phyloP scores from a whole-genome alignment of 2,329 filamentous ascomycete species.

The Paracoccidioides brasiliensis region DNA sequence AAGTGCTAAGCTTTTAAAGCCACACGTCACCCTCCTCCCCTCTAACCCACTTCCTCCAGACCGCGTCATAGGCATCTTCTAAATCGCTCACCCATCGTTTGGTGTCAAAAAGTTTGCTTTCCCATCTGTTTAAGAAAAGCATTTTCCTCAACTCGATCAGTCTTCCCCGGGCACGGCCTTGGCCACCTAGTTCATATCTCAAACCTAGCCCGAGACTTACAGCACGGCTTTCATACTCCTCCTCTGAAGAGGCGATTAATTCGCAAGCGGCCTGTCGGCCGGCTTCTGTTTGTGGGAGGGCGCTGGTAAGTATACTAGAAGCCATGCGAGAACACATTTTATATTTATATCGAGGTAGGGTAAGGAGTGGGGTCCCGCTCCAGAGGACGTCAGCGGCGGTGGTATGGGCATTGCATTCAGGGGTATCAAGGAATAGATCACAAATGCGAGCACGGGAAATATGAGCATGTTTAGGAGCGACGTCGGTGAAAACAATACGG shows the following conservation, averaged over 20 bases:
- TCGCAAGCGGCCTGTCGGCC: constrained; percentile 57
- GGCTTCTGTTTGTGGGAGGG: constrained; percentile 58
- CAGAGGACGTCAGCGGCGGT: constrained; percentile 93
- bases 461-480: constrained; percentile 87
- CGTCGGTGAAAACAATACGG: constrained; percentile 88
- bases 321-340: constrained; percentile 99
- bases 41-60: constrained; percentile 76
- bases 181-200: constrained; percentile 38
- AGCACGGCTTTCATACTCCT: constrained; percentile 71
- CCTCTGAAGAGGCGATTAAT: constrained; percentile 64
- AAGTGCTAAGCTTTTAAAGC: constrained; percentile 33
- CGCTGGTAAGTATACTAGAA: constrained; percentile 82
- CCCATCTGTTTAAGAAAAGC: constrained; percentile 73
- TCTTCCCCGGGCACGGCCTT: constrained; percentile 43
- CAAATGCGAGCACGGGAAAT: constrained; percentile 84
- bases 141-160: constrained; percentile 67
- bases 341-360: constrained; percentile 79
- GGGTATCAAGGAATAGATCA: constrained; percentile 91
- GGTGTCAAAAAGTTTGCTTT: constrained; percentile 81
- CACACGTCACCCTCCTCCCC: constrained; percentile 90
- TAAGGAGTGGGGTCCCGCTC: constrained; percentile 88
- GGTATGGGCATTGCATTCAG: constrained; percentile 96
- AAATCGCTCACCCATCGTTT: constrained; percentile 80
- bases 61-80: constrained; percentile 75
- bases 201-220: constrained; percentile 53